phyloP scores from a whole-genome alignment of 31 red algal genomes.

The Porphyra umbilicalis region DNA sequence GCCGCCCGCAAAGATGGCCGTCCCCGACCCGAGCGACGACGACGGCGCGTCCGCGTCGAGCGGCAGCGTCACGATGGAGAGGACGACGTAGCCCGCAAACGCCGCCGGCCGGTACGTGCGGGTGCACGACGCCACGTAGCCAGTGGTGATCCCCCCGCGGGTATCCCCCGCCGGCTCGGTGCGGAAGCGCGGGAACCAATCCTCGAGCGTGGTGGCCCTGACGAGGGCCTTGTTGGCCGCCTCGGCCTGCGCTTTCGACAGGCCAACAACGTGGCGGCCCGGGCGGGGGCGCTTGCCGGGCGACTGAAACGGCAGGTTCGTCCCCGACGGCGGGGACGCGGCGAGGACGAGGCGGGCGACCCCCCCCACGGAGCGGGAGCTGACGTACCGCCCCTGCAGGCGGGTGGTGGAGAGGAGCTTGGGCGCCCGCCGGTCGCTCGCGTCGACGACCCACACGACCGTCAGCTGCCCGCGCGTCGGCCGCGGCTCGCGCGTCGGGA shows the following conservation, averaged over 20 bases:
- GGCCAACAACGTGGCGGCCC: not conserved
- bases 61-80: slow-evolving; percentile 27
- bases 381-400: slow-evolving; percentile 30
- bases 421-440: not conserved
- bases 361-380: slow-evolving; percentile 25
- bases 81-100: slow-evolving; percentile 19
- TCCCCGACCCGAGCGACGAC: no score
- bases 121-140: no score
- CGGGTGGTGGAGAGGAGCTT: slow-evolving; percentile 10
- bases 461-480: not conserved
- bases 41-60: slow-evolving; percentile 1
- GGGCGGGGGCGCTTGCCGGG: not conserved
- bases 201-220: slow-evolving; percentile 1
- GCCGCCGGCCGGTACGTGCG: slow-evolving; percentile 15
- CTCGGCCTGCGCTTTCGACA: not conserved
- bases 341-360: slow-evolving; percentile 15
- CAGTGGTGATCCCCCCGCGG: no score
- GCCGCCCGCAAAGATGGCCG: slow-evolving; percentile 10
- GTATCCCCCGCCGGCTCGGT: not conserved
- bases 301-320: no score
- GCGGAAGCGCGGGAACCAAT: slow-evolving; percentile 41
- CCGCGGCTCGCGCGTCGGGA: not conserved
- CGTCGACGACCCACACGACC: slow-evolving; percentile 17
- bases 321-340: no score
- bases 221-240: slow-evolving; percentile 16